phyloP scores from a whole-genome alignment of 2,329 filamentous ascomycete species.

The Monosporascus sp. region DNA sequence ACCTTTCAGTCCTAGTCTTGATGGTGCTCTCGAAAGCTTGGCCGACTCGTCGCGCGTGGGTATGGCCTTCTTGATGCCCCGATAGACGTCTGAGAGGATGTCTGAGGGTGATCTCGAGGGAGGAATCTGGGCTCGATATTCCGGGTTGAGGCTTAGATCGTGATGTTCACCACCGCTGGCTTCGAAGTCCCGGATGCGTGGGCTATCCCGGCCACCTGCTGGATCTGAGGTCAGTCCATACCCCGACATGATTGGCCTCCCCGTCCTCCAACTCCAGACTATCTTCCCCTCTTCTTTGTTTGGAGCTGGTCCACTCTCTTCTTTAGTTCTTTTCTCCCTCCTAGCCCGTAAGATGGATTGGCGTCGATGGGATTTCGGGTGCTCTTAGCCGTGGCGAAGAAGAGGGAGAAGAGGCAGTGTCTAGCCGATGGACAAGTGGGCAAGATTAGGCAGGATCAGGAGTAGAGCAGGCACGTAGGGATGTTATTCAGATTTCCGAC shows the following conservation, averaged over 20 bases:
- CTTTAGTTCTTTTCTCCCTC: background rate
- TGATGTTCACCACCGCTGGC: constrained; percentile 27
- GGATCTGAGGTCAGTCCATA: constrained; percentile 24
- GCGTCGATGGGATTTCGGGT: background rate
- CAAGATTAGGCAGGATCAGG: background rate
- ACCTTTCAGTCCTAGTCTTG: constrained; percentile 35
- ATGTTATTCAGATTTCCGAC: background rate
- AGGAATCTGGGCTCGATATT: constrained; percentile 25
- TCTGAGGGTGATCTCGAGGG: constrained; percentile 39
- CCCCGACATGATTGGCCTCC: constrained; percentile 18
- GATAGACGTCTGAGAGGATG: constrained; percentile 47
- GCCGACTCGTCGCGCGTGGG: constrained; percentile 38
- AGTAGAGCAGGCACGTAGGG: background rate
- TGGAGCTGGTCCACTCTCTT: background rate
- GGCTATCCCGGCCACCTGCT: constrained; percentile 21
- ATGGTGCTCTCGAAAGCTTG: constrained; percentile 40
- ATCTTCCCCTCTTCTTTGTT: background rate
- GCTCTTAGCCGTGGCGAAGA: background rate
- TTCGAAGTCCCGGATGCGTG: constrained; percentile 38
- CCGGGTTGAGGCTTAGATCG: constrained; percentile 19
- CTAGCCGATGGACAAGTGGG: background rate
- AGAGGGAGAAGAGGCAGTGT: background rate
- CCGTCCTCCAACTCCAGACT: constrained; percentile 3
- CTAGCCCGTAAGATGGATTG: background rate
- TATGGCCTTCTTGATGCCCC: constrained; percentile 45